A percentile compares a stretch with the other conserved stretches of the same genome.
Conservation (phyloP, 2,329 filamentous ascomycete species). For the Diaporthe sp. region DNA sequence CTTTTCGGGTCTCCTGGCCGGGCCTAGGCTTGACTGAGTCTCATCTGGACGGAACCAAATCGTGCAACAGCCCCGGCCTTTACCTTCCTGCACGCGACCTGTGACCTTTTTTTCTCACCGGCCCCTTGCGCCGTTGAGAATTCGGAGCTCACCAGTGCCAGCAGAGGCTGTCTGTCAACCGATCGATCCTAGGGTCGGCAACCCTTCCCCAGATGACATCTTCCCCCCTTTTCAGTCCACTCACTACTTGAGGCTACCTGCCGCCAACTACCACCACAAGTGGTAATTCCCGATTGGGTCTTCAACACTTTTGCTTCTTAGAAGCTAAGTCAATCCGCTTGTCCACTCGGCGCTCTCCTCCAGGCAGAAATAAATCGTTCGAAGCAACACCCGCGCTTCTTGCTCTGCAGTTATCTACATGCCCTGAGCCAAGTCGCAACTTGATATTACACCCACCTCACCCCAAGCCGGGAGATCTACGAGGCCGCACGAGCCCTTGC, state of each 20-base stretch:
- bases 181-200: slow-evolving; percentile 23
- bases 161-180: background rate
- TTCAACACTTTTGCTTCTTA: background rate
- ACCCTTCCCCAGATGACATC: slow-evolving; percentile 14
- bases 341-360: slow-evolving; percentile 2
- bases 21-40: slow-evolving; percentile 30
- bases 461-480: slow-evolving; percentile 5
- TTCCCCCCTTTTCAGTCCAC: slow-evolving; percentile 6
- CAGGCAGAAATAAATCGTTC: background rate
- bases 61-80: slow-evolving; percentile 12
- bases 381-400: background rate
- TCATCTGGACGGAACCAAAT: slow-evolving; percentile 18
- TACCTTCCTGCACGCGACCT: slow-evolving; percentile 13
- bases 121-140: background rate
- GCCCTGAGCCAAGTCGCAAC: slow-evolving; percentile 1
- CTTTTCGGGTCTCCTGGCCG: slow-evolving; percentile 29
- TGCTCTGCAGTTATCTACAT: background rate
- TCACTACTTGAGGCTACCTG: slow-evolving; percentile 24
- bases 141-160: background rate
- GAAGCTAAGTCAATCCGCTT: background rate
- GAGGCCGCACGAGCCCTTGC: slow-evolving; percentile 24
- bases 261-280: slow-evolving; percentile 3
- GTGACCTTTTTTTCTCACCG: slow-evolving; percentile 7
- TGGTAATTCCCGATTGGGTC: slow-evolving; percentile 35
- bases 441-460: slow-evolving; percentile 9